Evolutionary conservation across 1,139 yeast species (phyloP).

Genomic region (Magnusiomyces fungicola): DNA sequence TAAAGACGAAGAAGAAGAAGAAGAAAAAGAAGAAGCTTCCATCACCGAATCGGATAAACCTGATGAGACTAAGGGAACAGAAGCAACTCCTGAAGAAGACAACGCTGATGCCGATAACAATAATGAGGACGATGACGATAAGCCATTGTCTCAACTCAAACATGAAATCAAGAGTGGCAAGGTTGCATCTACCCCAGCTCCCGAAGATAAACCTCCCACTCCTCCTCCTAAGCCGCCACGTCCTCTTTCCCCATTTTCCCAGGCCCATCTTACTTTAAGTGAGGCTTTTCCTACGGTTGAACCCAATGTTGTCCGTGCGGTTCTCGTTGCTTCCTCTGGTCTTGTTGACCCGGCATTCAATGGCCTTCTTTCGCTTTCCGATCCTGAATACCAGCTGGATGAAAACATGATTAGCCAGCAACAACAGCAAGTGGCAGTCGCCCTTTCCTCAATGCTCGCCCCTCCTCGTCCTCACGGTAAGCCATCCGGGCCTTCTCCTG

Average conservation of each 20-base stretch:
- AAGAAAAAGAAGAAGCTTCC: slow-evolving; percentile 6
- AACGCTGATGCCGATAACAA: slow-evolving; percentile 3
- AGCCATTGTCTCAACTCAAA: background rate
- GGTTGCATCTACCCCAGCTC: background rate
- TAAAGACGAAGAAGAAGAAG: slow-evolving; percentile 3
- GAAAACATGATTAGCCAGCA: slow-evolving; percentile 28
- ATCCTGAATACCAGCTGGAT: slow-evolving; percentile 64
- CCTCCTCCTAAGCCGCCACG: slow-evolving; percentile 73
- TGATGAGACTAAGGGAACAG: background rate
- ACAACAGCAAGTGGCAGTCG: slow-evolving; percentile 7
- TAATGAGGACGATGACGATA: background rate
- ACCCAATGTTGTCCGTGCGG: slow-evolving; percentile 63
- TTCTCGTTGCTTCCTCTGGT: slow-evolving; percentile 79
- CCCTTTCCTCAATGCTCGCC: slow-evolving; percentile 22
- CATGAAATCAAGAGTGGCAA: background rate
- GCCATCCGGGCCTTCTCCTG: no score
- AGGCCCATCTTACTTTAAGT: slow-evolving; percentile 46
- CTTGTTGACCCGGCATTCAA: slow-evolving; percentile 78
- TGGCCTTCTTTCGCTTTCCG: slow-evolving; percentile 73
- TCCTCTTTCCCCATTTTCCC: slow-evolving; percentile 52
- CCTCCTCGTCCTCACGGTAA: slow-evolving; percentile 27
- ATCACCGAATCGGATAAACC: background rate
- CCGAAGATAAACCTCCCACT: slow-evolving; percentile 19
- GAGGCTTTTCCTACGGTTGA: slow-evolving; percentile 82
- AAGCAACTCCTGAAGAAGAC: background rate